A percentile compares a stretch with the other conserved stretches of the same genome.
phyloP scores from a whole-genome alignment of 805 yeast genomes.

The Kuraishia borneana region DNA sequence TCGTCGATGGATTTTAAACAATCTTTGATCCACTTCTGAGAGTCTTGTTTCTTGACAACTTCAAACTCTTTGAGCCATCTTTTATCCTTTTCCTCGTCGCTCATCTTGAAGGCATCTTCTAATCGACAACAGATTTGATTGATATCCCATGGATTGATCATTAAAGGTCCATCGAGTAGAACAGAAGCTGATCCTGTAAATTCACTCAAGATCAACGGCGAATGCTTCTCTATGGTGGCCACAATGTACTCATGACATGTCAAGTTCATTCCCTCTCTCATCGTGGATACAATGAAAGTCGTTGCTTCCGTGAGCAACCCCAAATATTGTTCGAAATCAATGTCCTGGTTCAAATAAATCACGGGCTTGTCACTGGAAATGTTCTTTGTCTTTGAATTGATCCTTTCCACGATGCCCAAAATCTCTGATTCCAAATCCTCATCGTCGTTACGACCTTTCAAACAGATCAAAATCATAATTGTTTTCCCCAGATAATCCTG shows the following conservation, averaged over 20 bases:
- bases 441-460: constrained; percentile 42
- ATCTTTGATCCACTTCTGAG: constrained; percentile 59
- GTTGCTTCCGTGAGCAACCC: constrained; percentile 84
- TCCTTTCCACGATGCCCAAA: constrained; percentile 70
- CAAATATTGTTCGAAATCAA: constrained; percentile 80
- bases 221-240: constrained; percentile 56
- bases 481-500: constrained; percentile 62
- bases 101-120: constrained; percentile 54
- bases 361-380: constrained; percentile 76
- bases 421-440: constrained; percentile 63
- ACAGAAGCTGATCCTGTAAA: constrained; percentile 91
- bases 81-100: constrained; percentile 37
- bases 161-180: constrained; percentile 54
- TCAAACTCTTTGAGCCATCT: constrained; percentile 55
- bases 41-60: constrained; percentile 56
- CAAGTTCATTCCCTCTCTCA: constrained; percentile 94
- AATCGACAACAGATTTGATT: constrained; percentile 55
- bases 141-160: constrained; percentile 89
- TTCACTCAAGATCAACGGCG: constrained; percentile 82
- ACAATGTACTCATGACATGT: constrained; percentile 91
- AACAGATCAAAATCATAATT: constrained; percentile 74
- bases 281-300: constrained; percentile 74
- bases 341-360: constrained; percentile 77
- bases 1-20: constrained; percentile 43
- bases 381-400: constrained; percentile 65